A percentile compares a stretch with the other conserved stretches of the same genome.
phyloP scores from a whole-genome alignment of 768 basidiomycete genomes.

The Bullera alba region DNA sequence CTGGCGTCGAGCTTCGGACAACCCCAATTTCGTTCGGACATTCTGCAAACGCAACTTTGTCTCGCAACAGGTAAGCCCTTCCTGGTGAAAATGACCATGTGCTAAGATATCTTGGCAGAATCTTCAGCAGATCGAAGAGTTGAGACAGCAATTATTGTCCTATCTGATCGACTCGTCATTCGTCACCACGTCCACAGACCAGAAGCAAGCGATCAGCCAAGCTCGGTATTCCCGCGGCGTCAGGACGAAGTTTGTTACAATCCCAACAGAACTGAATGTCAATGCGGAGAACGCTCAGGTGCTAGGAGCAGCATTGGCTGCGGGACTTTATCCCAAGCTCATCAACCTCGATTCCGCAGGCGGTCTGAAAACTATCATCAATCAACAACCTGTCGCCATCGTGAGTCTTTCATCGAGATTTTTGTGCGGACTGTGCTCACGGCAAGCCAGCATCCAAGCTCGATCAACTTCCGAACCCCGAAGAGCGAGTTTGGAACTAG shows the following conservation, averaged over 20 bases:
- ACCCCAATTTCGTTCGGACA: constrained; percentile 56
- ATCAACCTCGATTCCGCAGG: constrained; percentile 61
- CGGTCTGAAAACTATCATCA: constrained; percentile 70
- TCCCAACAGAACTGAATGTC: constrained; percentile 64
- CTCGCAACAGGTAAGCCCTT: constrained; percentile 62
- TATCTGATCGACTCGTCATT: constrained; percentile 85
- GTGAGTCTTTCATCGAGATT: constrained; percentile 21
- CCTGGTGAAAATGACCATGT: constrained; percentile 6
- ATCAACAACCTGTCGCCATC: constrained; percentile 69
- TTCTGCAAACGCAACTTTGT: constrained; percentile 76
- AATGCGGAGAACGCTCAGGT: constrained; percentile 59
- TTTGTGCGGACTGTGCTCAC: neutral
- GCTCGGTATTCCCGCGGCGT: constrained; percentile 64
- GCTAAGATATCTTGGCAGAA: constrained; percentile 55
- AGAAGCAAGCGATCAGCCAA: constrained; percentile 65
- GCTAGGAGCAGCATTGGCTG: constrained; percentile 71
- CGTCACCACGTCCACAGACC: constrained; percentile 59
- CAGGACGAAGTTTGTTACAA: constrained; percentile 64
- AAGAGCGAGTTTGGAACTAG: constrained; percentile 65
- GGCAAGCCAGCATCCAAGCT: constrained; percentile 78
- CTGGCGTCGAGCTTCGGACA: constrained; percentile 72
- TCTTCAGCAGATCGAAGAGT: constrained; percentile 89
- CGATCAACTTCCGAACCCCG: constrained; percentile 72
- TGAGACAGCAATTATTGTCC: constrained; percentile 82
- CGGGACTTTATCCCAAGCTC: constrained; percentile 87